phyloP scores from a whole-genome alignment of 176 grass and related monocot genomes.

The Sorghum bicolor region DNA sequence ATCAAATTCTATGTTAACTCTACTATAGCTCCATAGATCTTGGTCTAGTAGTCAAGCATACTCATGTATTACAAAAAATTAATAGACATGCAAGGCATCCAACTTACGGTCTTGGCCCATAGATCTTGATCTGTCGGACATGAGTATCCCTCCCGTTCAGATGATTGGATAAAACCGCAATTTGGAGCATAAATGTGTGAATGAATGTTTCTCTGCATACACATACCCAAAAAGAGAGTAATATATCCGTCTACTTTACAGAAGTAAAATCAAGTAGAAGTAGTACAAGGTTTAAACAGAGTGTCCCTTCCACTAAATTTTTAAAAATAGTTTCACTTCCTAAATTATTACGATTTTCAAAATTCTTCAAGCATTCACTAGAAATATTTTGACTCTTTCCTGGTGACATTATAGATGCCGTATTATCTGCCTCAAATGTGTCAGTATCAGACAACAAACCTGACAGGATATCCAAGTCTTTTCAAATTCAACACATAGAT shows the following conservation, averaged over 20 bases:
- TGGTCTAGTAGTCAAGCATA: background rate
- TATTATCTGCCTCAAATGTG: background rate
- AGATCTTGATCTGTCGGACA: conserved; percentile 90
- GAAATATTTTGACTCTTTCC: background rate
- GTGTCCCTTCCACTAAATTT: background rate
- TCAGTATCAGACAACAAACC: background rate
- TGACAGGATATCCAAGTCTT: background rate
- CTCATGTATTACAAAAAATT: background rate
- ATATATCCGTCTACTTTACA: background rate
- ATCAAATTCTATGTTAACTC: background rate
- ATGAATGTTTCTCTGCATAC: conserved; percentile 80
- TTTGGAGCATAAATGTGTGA: conserved; percentile 95
- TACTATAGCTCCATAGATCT: background rate
- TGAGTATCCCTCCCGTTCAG: conserved; percentile 91
- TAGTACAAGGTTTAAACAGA: background rate
- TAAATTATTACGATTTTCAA: background rate
- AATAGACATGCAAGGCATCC: background rate
- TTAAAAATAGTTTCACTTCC: background rate
- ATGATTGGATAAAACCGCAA: conserved; percentile 82
- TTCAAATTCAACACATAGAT: background rate
- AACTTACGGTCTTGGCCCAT: conserved; percentile 87
- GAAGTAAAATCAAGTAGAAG: background rate
- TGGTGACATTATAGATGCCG: background rate
- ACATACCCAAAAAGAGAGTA: conserved; percentile 26
- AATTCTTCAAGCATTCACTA: background rate